phyloP scores from a whole-genome alignment of 805 yeast species.

The Metschnikowia similis region DNA sequence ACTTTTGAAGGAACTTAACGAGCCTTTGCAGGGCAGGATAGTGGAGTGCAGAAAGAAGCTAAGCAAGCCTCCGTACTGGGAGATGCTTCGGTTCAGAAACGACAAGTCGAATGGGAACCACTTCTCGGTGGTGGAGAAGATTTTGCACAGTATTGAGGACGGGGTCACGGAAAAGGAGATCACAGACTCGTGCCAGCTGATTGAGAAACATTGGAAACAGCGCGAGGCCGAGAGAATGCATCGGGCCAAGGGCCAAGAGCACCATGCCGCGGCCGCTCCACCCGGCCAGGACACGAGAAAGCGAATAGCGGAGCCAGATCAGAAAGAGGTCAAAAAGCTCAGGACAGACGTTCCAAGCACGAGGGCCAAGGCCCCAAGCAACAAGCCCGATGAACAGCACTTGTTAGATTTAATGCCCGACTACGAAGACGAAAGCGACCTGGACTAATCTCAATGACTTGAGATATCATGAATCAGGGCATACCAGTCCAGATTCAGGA shows the following conservation, averaged over 20 bases:
- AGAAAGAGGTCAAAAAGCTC: constrained; percentile 5
- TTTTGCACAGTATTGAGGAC: constrained; percentile 79
- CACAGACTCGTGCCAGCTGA: constrained; percentile 49
- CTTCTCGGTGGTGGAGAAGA: constrained; percentile 72
- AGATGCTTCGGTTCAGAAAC: constrained; percentile 82
- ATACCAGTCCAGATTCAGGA: neutral
- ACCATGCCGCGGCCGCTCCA: constrained; percentile 3
- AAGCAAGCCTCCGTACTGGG: constrained; percentile 64
- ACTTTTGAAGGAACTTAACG: constrained; percentile 57
- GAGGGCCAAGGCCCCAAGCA: neutral
- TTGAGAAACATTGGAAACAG: constrained; percentile 58
- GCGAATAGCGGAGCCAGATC: constrained; percentile 5
- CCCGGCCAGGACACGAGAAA: constrained; percentile 8
- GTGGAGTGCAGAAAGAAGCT: constrained; percentile 76
- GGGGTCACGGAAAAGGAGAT: constrained; percentile 80
- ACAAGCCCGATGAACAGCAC: neutral
- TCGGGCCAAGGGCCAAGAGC: constrained; percentile 9
- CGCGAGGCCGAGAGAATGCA: constrained; percentile 43
- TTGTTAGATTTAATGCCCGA: constrained; percentile 7
- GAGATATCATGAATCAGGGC: neutral
- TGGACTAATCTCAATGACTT: constrained; percentile 10
- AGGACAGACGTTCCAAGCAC: constrained; percentile 7
- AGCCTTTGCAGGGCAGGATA: constrained; percentile 85
- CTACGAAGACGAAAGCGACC: constrained; percentile 19
- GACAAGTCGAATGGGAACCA: constrained; percentile 91